These are phyloP conservation scores for Quercus mongolica DNA, from an alignment of 306 rosid genomes.

Conservation along the genomic window DNA sequence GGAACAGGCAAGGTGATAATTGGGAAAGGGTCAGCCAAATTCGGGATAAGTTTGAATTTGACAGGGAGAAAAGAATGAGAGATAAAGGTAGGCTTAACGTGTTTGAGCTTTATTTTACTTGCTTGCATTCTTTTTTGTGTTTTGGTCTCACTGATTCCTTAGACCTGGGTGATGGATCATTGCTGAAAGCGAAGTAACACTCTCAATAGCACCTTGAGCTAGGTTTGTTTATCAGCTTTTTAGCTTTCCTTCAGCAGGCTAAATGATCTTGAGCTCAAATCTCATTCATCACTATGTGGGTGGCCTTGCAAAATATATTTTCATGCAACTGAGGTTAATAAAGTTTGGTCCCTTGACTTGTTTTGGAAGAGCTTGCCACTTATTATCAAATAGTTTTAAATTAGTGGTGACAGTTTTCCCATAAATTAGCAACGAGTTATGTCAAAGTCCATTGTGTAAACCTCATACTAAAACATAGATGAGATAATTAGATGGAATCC, in stretches of 20 bases:
- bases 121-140: not conserved
- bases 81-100: constrained; percentile 71
- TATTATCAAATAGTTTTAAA: not conserved
- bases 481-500: not conserved
- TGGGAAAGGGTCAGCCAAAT: constrained; percentile 71
- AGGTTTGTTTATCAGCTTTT: not conserved
- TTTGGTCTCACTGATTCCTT: not conserved
- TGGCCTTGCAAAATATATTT: not conserved
- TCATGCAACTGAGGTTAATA: not conserved
- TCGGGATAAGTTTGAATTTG: constrained; percentile 91
- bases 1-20: constrained; percentile 47
- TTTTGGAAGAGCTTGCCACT: not conserved
- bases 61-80: constrained; percentile 84
- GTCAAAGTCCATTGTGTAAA: not conserved
- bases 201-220: not conserved
- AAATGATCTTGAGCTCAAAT: not conserved
- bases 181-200: not conserved
- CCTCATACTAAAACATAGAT: not conserved
- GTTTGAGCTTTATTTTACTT: not conserved
- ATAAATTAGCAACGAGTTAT: not conserved
- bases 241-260: not conserved
- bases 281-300: not conserved
- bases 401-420: not conserved
- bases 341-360: not conserved
- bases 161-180: not conserved